Base-by-base conservation (phyloP, 2,329 filamentous ascomycete genomes). In the Verticillium alfalfae region DNA sequence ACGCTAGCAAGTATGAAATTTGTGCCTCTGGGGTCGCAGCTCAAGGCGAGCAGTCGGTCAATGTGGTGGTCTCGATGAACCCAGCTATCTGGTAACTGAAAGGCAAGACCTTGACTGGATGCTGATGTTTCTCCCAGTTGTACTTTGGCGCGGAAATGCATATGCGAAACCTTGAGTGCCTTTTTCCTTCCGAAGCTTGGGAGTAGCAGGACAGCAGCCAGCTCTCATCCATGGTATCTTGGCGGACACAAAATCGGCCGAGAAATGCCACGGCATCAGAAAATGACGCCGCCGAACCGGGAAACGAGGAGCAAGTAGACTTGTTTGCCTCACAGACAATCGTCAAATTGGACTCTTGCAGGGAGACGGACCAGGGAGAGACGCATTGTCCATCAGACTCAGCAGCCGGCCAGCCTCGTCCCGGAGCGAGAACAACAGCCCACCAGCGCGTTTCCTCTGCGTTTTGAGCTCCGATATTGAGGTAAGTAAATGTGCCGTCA, bases 21-120 rank as follows among this genome's bases (percentile, higher is more conserved):
- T 41, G 71, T 65, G 16, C 67, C 69, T 58, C 58, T 63, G 18
- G 58, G 63, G 56, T 69, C 60, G 61, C 67, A 71, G 59, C 69
- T 70, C 31, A 70, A 52, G 41, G 66, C 67, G 7, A 72, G 62
- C 55, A 72, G 68, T 55, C 64, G 65, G 56, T 70, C 67, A 12
- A 67, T 22, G 34, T 34, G 18, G 6, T 52, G 22, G n/a, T 56
- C 22, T 9, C 34, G 13, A 12, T 56, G 6, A n/a, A 56, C 16
- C 52, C 52, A 56, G 52, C 34, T 22, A 9, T 56, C 7, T 3
- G 12, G 10, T 34, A 34, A 9, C 36, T 37, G 8, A 34, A 13
- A n/a, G 16, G 5, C 5, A 9, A 36, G 52, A 31, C 26, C 52
- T 34, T 13, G 26, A 34, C 15, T 9, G 49, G 16, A 31, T 31